Evolutionary conservation across 1,284 basidiomycete genomes (phyloP), one percentile per base, ranked within the genome.

Genomic region (Tilletia indica): DNA sequence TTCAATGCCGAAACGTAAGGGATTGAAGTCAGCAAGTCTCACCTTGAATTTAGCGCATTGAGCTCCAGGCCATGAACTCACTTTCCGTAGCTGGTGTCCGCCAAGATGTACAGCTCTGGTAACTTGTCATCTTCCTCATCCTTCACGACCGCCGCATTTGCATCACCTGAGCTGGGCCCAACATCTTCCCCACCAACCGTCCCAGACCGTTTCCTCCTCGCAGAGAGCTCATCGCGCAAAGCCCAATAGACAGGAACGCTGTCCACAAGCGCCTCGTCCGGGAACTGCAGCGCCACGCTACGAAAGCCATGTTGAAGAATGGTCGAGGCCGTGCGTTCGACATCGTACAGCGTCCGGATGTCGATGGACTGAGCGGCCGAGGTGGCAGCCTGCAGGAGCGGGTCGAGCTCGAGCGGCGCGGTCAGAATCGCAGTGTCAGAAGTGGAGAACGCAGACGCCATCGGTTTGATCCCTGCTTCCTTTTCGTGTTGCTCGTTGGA

Each of bases 11-110:
- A 68, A 45, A 45, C 42, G 11, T n/a, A 31, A 25, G 34, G 25
- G 6, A 25, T 49, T 2, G 51, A 54, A 54, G 19, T 54, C 51
- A 54, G 51, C 2, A 8, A 8, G 51, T 11, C 9, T 54, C 8
- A 19, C 3, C 31, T 14, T n/a, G n/a, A 25, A 14, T 12, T 4
- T 54, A 14, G 34, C 5, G 56, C 12, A 58, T 14, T 12, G 25
- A 31, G 0, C 2, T 14, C n/a, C 3, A 25, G 56, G 34, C 25
- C 6, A 58, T 31, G 14, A 63, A 80, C 90, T 77, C 86, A 89
- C 93, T 92, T 94, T 83, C 95, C 96, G 85, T 98, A 98, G 38
- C 94, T 97, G 36, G 95, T 98, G 85, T 98, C 96, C 14, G 95
- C 95, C 21, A 97, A 88, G 4, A 98, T 91, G 82, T 95, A 98